A percentile compares a stretch with the other conserved stretches of the same genome.
These are phyloP conservation scores for Nevesoporus exiguus DNA, from an alignment of 768 basidiomycete genomes.

Conservation along the genomic window DNA sequence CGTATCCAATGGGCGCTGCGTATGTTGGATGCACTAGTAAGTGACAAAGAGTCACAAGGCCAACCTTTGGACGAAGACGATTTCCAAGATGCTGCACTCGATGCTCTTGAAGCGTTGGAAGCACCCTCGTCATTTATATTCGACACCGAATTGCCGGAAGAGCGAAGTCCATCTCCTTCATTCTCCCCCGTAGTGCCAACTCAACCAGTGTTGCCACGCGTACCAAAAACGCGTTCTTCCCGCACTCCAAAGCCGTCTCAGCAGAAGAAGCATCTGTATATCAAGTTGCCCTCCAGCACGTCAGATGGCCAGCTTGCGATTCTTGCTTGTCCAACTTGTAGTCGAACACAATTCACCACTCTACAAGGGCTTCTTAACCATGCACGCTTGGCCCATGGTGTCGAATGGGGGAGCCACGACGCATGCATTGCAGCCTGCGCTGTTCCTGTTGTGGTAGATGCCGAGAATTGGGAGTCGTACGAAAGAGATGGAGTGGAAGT, in stretches of 20 bases:
- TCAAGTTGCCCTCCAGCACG: slow-evolving; percentile 32
- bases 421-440: slow-evolving; percentile 48
- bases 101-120: slow-evolving; percentile 42
- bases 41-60: slow-evolving; percentile 11
- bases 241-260: slow-evolving; percentile 27
- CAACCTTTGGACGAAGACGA: slow-evolving; percentile 26
- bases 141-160: slow-evolving; percentile 22
- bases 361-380: slow-evolving; percentile 53
- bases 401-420: slow-evolving; percentile 50
- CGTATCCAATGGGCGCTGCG: slow-evolving; percentile 45
- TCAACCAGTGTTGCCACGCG: slow-evolving; percentile 15
- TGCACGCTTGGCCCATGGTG: slow-evolving; percentile 45
- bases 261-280: slow-evolving; percentile 39
- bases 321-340: slow-evolving; percentile 43
- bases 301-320: slow-evolving; percentile 30
- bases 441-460: slow-evolving; percentile 31
- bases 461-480: slow-evolving; percentile 33
- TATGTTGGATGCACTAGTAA: slow-evolving; percentile 36
- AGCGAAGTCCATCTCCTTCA: slow-evolving; percentile 22
- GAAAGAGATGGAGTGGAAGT: slow-evolving; percentile 40
- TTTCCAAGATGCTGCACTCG: slow-evolving; percentile 40
- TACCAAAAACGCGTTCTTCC: slow-evolving; percentile 27
- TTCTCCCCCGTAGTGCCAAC: slow-evolving; percentile 16
- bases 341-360: slow-evolving; percentile 46
- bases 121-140: slow-evolving; percentile 37